phyloP scores from a whole-genome alignment of 495 filamentous ascomycete genomes.

The Hypoxylon fuscum region DNA sequence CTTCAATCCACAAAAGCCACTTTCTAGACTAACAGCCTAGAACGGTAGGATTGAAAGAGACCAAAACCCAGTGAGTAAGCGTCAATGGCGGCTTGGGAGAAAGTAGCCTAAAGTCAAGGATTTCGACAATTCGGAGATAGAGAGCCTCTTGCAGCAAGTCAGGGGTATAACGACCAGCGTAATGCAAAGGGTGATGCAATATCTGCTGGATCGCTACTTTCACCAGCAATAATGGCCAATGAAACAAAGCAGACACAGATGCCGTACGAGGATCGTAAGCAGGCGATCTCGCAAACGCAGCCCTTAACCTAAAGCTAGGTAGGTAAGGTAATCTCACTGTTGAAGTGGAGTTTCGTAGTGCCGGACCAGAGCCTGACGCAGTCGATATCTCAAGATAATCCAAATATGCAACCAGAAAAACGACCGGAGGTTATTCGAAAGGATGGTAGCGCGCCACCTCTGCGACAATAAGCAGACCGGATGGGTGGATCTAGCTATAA shows the following conservation, averaged over 20 bases:
- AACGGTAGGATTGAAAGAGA: constrained; percentile 18
- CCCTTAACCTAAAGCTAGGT: constrained; percentile 2
- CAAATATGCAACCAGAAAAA: constrained; percentile 9
- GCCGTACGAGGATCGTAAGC: constrained; percentile 11
- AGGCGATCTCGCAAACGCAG: constrained; percentile 13
- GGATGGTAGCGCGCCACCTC: constrained; percentile 11
- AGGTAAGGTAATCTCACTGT: constrained; percentile 3
- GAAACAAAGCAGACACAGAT: constrained; percentile 1
- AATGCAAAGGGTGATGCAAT: constrained; percentile 15
- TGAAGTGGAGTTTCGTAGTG: constrained; percentile 18
- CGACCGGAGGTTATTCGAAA: constrained; percentile 10
- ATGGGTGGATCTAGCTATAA: constrained; percentile 20
- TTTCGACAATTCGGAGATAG: constrained; percentile 29
- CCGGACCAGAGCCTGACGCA: constrained; percentile 12
- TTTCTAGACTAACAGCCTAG: background rate
- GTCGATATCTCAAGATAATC: constrained; percentile 12
- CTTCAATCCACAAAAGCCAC: constrained; percentile 22
- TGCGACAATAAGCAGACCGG: constrained; percentile 10
- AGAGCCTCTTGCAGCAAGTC: constrained; percentile 32
- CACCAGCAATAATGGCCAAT: constrained; percentile 22
- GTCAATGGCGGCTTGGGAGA: constrained; percentile 10
- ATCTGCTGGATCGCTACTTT: constrained; percentile 6
- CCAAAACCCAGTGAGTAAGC: constrained; percentile 33
- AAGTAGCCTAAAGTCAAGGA: constrained; percentile 13
- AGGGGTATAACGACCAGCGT: constrained; percentile 23